These are phyloP conservation scores for Sicyos edulis DNA, from an alignment of 306 rosid species.

Conservation along the genomic window DNA sequence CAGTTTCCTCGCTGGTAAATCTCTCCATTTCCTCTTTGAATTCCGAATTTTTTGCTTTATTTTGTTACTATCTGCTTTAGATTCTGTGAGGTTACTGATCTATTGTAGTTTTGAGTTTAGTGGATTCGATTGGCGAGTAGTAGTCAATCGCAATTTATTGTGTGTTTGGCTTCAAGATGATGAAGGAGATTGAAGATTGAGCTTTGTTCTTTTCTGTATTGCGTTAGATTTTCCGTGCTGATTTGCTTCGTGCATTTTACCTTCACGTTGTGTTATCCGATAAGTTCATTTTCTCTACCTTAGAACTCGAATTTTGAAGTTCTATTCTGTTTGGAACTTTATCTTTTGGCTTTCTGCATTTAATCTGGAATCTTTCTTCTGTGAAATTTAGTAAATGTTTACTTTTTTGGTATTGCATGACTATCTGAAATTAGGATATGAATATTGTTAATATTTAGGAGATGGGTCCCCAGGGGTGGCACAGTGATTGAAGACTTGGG, in stretches of 20 bases:
- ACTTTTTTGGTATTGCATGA: background rate
- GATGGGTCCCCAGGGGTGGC: too few relatives aligned
- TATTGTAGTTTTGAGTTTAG: background rate
- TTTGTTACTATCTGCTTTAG: background rate
- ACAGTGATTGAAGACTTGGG: too few relatives aligned
- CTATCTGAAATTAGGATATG: slow-evolving; percentile 1
- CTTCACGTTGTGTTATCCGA: background rate
- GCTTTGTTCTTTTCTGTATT: background rate
- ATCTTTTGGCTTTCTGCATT: background rate
- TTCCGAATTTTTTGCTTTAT: background rate
- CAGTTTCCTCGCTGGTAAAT: slow-evolving; percentile 10
- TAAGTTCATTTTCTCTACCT: background rate
- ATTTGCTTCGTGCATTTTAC: background rate
- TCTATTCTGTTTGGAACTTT: background rate
- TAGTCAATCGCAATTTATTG: background rate
- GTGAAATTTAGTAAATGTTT: background rate
- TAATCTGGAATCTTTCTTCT: background rate
- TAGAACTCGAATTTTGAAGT: background rate
- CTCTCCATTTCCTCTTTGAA: background rate
- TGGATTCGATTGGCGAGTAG: background rate
- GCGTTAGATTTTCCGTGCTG: background rate
- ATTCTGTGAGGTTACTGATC: background rate
- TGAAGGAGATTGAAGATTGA: slow-evolving; percentile 14
- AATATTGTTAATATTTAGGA: background rate
- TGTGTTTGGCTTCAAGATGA: slow-evolving; percentile 32